Conservation (phyloP, 2,329 filamentous ascomycete species). For the Plectosphaerella cucumerina region DNA sequence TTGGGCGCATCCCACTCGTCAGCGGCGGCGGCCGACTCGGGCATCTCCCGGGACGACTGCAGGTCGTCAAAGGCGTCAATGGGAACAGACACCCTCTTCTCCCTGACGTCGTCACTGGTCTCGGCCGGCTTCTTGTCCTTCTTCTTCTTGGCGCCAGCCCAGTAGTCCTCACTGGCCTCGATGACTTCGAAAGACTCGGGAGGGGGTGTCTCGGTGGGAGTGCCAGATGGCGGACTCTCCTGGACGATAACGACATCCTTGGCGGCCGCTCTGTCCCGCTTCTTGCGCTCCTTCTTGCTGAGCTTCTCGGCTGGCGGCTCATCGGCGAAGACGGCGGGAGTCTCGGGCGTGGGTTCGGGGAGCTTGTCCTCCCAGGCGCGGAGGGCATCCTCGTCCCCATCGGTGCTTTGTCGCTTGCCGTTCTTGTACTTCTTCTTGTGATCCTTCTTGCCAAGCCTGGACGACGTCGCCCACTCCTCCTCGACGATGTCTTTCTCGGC, state of each 20-base stretch:
- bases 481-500: conserved; percentile 11
- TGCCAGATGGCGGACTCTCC: conserved; percentile 13
- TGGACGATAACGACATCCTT: conserved; percentile 22
- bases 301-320: conserved; percentile 14
- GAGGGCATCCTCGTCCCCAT: conserved; percentile 4
- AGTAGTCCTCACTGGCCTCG: conserved; percentile 16
- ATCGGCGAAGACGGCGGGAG: conserved; percentile 14
- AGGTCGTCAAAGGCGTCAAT: conserved; percentile 23
- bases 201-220: background rate
- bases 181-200: conserved; percentile 13
- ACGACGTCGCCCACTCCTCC: conserved; percentile 18
- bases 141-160: conserved; percentile 23
- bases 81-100: conserved; percentile 22
- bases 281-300: conserved; percentile 31
- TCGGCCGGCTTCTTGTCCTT: conserved; percentile 23
- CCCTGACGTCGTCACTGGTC: conserved; percentile 14
- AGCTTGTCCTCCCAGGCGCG: background rate
- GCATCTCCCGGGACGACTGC: conserved; percentile 8
- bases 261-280: conserved; percentile 34
- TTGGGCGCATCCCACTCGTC: conserved; percentile 30
- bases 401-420: conserved; percentile 28
- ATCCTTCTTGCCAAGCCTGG: conserved; percentile 43
- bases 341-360: conserved; percentile 5
- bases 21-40: conserved; percentile 13
- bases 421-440: conserved; percentile 43